Evolutionary conservation across 108 stramenopile genomes (phyloP), one percentile per base, ranked within the genome.

Genomic region (Schizochytrium sp.): DNA sequence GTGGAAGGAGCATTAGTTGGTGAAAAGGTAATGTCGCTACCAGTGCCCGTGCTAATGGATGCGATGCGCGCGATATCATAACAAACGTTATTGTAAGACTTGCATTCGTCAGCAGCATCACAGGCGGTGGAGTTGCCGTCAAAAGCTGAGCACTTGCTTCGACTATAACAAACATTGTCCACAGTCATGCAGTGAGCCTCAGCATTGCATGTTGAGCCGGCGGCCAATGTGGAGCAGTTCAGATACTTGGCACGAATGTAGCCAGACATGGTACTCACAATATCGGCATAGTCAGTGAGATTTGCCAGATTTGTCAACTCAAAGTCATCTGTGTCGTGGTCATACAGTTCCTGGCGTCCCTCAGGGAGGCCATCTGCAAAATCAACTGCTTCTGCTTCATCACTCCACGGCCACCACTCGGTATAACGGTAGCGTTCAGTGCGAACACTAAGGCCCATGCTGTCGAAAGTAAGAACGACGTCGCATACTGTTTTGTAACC

Each of bases 401-500:
- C 76, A 42, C 40, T 40, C 76, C 76, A 83, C 50, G 47, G 47
- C 76, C 47, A 83, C 76, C 76, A 83, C 53, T 83, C 50, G 45
- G 76, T 83, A 53, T 83, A 83, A n/a, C 76, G 47, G 47, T 19
- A 83, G 47, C 55, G 49, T 13, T 55, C 50, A 8, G 76, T 83
- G 53, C 76, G 76, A n/a, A 83, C 76, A 42, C 50, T 83, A 46
- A 83, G 5, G 28, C 76, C 53, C 50, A 83, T 55, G 15, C 0
- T 19, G 76, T 83, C 76, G 28, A 83, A 83, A 17, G 45, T 17
- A n/a, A 55, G 50, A n/a, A 55, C 76, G 5, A n/a, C 38, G 53
- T 83, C 76, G 47, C 76, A 83, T 8, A 42, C 76, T 47, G 28
- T 83, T 53, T 46, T 83, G 76, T 55, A 47, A n/a, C 76, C 76